Evolutionary conservation across 768 basidiomycete genomes (phyloP).

Genomic region (Tricholoma flavovirens): DNA sequence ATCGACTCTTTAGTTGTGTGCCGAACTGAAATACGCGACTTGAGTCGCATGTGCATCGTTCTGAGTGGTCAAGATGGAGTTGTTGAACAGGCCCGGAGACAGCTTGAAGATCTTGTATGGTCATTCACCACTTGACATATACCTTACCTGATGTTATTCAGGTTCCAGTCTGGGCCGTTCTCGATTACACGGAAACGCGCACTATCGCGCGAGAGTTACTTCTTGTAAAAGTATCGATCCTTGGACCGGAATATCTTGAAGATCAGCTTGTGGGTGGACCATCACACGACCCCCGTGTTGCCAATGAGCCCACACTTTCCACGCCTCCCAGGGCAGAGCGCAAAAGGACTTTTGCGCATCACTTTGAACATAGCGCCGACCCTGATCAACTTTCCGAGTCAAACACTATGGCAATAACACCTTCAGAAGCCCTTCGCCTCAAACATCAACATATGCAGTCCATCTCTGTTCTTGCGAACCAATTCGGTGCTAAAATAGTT

Average conservation of each 20-base stretch:
- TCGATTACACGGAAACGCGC: constrained; percentile 93
- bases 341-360: constrained; percentile 67
- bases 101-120: constrained; percentile 92
- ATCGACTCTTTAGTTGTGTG: constrained; percentile 98
- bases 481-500: constrained; percentile 91
- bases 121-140: neutral
- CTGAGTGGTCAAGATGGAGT: constrained; percentile 95
- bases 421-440: constrained; percentile 80
- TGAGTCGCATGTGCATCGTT: constrained; percentile 97
- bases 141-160: constrained; percentile 22
- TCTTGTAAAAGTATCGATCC: constrained; percentile 93
- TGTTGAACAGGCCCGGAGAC: constrained; percentile 92
- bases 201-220: constrained; percentile 91
- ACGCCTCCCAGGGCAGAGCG: constrained; percentile 55
- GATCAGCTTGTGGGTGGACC: constrained; percentile 85
- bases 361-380: constrained; percentile 63
- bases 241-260: constrained; percentile 95
- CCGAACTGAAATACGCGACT: constrained; percentile 93
- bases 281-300: constrained; percentile 65
- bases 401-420: constrained; percentile 45
- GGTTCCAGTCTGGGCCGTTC: constrained; percentile 99
- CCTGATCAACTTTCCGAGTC: constrained; percentile 21
- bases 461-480: constrained; percentile 75
- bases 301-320: constrained; percentile 24
- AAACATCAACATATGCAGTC: constrained; percentile 89